Evolutionary conservation across 768 basidiomycete genomes (phyloP).

Genomic region (Mycena rebaudengoi): DNA sequence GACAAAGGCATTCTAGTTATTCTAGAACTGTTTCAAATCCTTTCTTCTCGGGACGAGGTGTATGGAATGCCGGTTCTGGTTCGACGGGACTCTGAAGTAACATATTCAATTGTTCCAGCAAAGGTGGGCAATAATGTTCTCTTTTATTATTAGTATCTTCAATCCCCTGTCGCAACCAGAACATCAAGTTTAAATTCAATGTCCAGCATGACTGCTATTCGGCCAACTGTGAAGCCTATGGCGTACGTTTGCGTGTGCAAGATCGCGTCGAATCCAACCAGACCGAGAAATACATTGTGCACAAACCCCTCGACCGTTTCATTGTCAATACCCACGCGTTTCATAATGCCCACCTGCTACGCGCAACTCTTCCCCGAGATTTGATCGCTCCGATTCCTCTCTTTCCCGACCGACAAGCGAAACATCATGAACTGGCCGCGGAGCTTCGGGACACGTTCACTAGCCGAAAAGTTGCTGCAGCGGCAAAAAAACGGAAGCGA

Average conservation of each 20-base stretch:
- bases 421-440: too few species aligned
- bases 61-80: not conserved
- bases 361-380: too few species aligned
- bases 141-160: too few species aligned
- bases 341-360: not conserved
- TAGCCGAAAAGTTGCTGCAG: too few species aligned
- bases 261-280: slow-evolving; percentile 21
- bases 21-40: not conserved
- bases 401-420: too few species aligned
- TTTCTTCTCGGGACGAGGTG: not conserved
- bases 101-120: not conserved
- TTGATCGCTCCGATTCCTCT: too few species aligned
- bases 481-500: too few species aligned
- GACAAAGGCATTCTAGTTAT: not conserved
- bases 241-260: slow-evolving; percentile 10
- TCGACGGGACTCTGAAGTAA: not conserved
- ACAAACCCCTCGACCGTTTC: slow-evolving; percentile 17
- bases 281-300: slow-evolving; percentile 10
- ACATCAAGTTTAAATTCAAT: slow-evolving; percentile 29
- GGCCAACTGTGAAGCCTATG: slow-evolving; percentile 17
- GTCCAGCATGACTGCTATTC: slow-evolving; percentile 33
- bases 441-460: too few species aligned
- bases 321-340: slow-evolving; percentile 33
- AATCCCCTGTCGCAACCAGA: too few species aligned
- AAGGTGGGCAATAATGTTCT: not conserved